Percentiles rank a stretch among this genome's conserved stretches.
Conservation (phyloP, 768 basidiomycete genomes). For the Galerina marginata region DNA sequence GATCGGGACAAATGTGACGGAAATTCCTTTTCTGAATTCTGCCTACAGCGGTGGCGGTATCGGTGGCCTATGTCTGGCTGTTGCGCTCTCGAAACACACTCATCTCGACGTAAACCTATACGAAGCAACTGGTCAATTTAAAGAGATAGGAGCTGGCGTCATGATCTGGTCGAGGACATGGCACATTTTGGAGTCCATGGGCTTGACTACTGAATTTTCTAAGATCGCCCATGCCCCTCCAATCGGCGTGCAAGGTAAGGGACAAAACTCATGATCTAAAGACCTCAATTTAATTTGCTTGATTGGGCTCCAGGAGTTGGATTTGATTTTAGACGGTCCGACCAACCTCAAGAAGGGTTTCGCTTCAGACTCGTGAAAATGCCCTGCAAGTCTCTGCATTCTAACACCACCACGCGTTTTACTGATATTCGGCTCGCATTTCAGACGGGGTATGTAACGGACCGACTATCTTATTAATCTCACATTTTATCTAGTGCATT, state of each 20-base stretch:
- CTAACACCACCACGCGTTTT: neutral
- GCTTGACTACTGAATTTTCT: slow-evolving; percentile 37
- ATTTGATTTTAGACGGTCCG: slow-evolving; percentile 53
- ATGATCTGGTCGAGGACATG: slow-evolving; percentile 54
- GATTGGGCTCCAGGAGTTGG: slow-evolving; percentile 37
- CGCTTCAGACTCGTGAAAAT: slow-evolving; percentile 44
- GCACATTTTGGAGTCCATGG: slow-evolving; percentile 49
- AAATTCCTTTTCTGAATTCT: neutral
- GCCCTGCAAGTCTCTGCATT: slow-evolving; percentile 38
- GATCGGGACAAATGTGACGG: neutral
- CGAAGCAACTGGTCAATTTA: slow-evolving; percentile 51
- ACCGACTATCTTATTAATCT: neutral
- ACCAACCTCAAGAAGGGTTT: slow-evolving; percentile 42
- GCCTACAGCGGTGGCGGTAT: slow-evolving; percentile 42
- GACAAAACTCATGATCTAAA: neutral
- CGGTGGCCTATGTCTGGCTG: slow-evolving; percentile 45
- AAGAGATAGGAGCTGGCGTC: slow-evolving; percentile 55
- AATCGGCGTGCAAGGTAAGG: slow-evolving; percentile 34
- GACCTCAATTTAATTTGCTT: neutral
- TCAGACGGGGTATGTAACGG: slow-evolving; percentile 33
- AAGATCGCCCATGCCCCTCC: slow-evolving; percentile 41
- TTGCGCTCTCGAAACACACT: slow-evolving; percentile 43
- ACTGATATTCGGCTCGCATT: neutral
- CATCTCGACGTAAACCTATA: slow-evolving; percentile 49
- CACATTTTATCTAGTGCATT: slow-evolving; percentile 32